phyloP scores from a whole-genome alignment of 176 grass and related monocot species.

The Saccharum spontaneum region DNA sequence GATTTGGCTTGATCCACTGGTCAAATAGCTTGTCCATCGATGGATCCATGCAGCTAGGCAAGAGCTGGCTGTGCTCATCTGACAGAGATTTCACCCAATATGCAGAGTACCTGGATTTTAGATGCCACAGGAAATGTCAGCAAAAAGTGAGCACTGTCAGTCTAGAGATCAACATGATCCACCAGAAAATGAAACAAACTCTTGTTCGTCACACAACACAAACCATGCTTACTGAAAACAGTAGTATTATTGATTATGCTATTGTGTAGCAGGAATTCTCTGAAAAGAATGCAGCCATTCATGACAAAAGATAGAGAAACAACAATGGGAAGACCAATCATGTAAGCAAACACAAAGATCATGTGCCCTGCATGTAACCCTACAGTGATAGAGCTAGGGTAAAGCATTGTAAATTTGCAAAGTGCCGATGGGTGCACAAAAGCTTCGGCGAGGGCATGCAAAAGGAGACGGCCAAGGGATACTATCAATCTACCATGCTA shows the following conservation, averaged over 20 bases:
- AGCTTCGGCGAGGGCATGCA: conserved; percentile 24
- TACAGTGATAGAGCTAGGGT: conserved; percentile 12
- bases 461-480: conserved; percentile 28
- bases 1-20: no score
- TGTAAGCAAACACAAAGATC: conserved; percentile 25
- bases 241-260: neutral
- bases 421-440: conserved; percentile 12
- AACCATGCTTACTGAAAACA: neutral
- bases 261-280: neutral
- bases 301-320: neutral
- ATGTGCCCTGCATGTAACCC: conserved; percentile 36
- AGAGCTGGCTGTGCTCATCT: conserved; percentile 52
- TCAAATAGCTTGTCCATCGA: conserved; percentile 43
- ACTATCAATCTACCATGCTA: conserved; percentile 11
- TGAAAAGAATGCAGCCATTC: neutral
- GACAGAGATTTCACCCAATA: conserved; percentile 47
- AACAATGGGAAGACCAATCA: conserved; percentile 17
- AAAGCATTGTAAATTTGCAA: conserved; percentile 36
- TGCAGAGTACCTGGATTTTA: conserved; percentile 39
- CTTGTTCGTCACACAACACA: no score
- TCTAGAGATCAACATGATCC: neutral
- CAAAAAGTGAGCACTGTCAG: neutral
- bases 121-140: neutral
- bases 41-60: conserved; percentile 37
- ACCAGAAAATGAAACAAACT: neutral